Evolutionary conservation across 163 green algal genomes (phyloP), one percentile per base, ranked within the genome.

Genomic region (Scenedesmus sp.): DNA sequence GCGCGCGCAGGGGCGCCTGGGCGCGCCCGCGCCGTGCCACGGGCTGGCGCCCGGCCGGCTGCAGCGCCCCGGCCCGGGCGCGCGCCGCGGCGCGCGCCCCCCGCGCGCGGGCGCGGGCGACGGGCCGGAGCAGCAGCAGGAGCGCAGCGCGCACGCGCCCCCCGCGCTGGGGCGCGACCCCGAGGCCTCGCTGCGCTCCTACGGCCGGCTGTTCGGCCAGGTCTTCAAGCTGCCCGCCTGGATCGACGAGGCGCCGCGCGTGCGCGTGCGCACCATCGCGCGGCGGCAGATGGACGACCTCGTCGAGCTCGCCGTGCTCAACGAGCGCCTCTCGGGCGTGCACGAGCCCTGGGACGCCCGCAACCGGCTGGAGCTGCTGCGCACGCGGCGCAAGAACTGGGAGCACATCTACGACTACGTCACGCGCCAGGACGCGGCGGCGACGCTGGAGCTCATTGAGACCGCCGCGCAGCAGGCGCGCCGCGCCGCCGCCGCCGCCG

Each of bases 361-460:
- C 3, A 73, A 84, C 24, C 83, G 87, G 36, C 77, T 97, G 2
- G 93, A 97, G 74, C 91, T 92, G 63, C 69, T 97, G 14, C 89
- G 92, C 34, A 89, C 77, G 5, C 82, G 85, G 13, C 75, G 89
- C n/a, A 78, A 85, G 39, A 94, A 91, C 75, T 97, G 93, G 93
- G 90, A 95, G 78, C 75, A 84, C 50, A 89, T 97, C 7, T 96
- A 93, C 75, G 71, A 96, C 60, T 88, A 91, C 33, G 85, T 97
- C 10, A 91, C 83, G 2, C 87, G 87, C 62, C 60, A 85, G 10
- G 93, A 97, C 28, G 87, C 85, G 10, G 84, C 81, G 33, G 91
- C 90, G 33, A 97, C 93, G 3, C 81, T 97, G 33, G 84, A 76
- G 14, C 39, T 86, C 22, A 94, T 97, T 26, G 93, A 97, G 83